Evolutionary conservation across 176 grass and related monocot species (phyloP).

Genomic region (Hordeum marinum): DNA sequence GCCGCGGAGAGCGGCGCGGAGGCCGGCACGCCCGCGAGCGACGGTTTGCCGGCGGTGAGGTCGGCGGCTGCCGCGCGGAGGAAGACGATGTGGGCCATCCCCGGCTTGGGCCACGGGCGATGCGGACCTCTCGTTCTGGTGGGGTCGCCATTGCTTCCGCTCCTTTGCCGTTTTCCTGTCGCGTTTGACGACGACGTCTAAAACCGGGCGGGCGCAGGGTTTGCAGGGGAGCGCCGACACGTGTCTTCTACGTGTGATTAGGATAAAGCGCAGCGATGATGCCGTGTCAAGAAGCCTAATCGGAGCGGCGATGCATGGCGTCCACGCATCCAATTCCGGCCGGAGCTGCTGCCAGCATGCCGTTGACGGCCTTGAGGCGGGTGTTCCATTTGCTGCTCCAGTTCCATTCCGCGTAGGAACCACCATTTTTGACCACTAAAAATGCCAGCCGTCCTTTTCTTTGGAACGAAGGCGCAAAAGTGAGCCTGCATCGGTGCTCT

Average conservation of each 20-base stretch:
- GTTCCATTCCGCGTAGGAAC: no score
- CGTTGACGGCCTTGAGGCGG: no score
- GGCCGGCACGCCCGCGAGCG: slow-evolving; percentile 45
- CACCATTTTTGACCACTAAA: no score
- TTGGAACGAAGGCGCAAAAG: no score
- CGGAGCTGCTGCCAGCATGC: no score
- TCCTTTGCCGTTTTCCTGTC: neutral
- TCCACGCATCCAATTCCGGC: no score
- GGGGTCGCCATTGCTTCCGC: neutral
- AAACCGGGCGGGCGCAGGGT: neutral
- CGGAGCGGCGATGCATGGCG: no score
- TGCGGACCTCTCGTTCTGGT: slow-evolving; percentile 18
- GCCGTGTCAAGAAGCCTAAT: neutral
- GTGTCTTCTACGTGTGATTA: neutral
- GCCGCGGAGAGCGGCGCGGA: slow-evolving; percentile 47
- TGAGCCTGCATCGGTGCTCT: no score
- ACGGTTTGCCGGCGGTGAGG: slow-evolving; percentile 60
- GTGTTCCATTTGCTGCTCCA: no score
- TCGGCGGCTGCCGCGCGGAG: slow-evolving; percentile 39
- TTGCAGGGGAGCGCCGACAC: neutral
- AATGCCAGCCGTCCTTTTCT: no score
- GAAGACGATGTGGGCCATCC: slow-evolving; percentile 54
- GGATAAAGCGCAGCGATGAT: neutral
- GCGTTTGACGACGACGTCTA: neutral
- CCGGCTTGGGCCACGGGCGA: neutral